Conservation (phyloP, 805 yeast species). For the Wickerhamiella kurtzmanii region DNA sequence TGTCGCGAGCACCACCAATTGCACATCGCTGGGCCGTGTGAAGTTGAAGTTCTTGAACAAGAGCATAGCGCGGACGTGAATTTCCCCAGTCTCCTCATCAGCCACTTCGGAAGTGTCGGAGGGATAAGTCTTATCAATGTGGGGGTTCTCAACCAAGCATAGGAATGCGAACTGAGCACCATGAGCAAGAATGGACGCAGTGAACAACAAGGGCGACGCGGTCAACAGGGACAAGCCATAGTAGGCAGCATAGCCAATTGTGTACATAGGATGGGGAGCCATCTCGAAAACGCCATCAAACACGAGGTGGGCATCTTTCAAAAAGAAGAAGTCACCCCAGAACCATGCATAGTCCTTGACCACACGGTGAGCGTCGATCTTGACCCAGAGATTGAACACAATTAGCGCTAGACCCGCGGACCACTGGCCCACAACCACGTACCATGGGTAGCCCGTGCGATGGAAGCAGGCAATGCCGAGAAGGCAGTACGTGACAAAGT, state of each 20-base stretch:
- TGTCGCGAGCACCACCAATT: conserved; percentile 16
- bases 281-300: conserved; percentile 83
- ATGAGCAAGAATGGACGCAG: conserved; percentile 63
- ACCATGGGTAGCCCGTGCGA: conserved; percentile 26
- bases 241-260: conserved; percentile 77
- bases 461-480: conserved; percentile 22
- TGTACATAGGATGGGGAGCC: conserved; percentile 89
- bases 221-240: conserved; percentile 72
- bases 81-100: neutral
- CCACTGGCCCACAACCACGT: conserved; percentile 36
- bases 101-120: conserved; percentile 8
- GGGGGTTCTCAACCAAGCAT: conserved; percentile 70
- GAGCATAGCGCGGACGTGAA: conserved; percentile 27
- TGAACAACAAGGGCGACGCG: conserved; percentile 55
- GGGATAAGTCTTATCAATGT: conserved; percentile 59
- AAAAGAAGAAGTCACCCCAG: conserved; percentile 87
- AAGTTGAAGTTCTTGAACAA: conserved; percentile 50
- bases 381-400: conserved; percentile 70
- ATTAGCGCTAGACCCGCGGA: conserved; percentile 47
- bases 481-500: conserved; percentile 60
- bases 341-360: conserved; percentile 89
- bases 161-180: conserved; percentile 62
- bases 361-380: conserved; percentile 74
- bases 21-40: conserved; percentile 49
- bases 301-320: conserved; percentile 54